phyloP scores from a whole-genome alignment of 352 stramenopile genomes.

The Phytopythium sindhum region DNA sequence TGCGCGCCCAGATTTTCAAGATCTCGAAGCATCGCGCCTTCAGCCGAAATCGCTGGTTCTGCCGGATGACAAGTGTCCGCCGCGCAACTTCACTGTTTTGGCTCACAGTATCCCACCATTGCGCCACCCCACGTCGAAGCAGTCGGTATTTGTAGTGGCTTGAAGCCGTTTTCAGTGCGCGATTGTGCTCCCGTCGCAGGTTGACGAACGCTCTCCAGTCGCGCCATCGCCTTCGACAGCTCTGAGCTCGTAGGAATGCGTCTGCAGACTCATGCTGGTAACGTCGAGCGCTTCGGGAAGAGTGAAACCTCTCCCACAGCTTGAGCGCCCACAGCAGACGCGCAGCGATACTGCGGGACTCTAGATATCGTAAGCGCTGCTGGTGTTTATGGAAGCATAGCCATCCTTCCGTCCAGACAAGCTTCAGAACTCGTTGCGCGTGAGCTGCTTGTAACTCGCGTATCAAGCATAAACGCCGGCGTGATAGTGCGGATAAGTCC shows the following conservation, averaged over 20 bases:
- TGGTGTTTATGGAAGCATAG: constrained; percentile 5
- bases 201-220: background rate
- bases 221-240: background rate
- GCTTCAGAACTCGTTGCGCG: constrained; percentile 15
- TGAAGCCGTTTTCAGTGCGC: constrained; percentile 11
- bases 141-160: constrained; percentile 13
- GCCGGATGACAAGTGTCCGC: constrained; percentile 18
- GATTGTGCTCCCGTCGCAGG: background rate
- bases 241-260: background rate
- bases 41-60: constrained; percentile 14
- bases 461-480: background rate
- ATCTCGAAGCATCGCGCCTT: constrained; percentile 19
- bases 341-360: background rate
- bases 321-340: background rate
- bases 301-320: background rate
- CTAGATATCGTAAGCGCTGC: background rate
- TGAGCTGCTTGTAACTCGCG: constrained; percentile 4
- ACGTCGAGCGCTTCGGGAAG: background rate
- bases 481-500: background rate
- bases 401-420: constrained; percentile 17
- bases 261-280: background rate
- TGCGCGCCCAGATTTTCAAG: constrained; percentile 13
- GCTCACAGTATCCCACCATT: constrained; percentile 19
- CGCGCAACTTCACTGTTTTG: constrained; percentile 18
- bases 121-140: constrained; percentile 18